Conservation (phyloP, 345 rosid species). For the Populus alba region DNA sequence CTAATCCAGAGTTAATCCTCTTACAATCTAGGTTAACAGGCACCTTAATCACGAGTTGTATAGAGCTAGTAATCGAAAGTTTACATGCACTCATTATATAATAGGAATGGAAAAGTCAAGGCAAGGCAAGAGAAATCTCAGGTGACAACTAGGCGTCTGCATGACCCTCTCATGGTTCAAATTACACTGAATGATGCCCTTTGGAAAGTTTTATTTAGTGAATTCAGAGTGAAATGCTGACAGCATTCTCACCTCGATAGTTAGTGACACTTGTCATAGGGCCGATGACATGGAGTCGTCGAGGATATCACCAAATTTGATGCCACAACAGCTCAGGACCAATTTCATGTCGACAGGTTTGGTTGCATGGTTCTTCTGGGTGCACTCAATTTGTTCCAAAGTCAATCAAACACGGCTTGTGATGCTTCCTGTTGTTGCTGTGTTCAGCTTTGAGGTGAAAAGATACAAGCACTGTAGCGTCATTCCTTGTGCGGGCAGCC, state of each 20-base stretch:
- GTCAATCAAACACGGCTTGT: constrained; percentile 2
- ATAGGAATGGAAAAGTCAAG: no score
- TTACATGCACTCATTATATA: no score
- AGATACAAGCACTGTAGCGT: not conserved
- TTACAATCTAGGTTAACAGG: no score
- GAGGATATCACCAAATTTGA: not conserved
- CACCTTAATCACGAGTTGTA: no score
- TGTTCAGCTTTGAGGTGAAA: not conserved
- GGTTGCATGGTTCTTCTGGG: not conserved
- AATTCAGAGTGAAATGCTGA: constrained; percentile 10
- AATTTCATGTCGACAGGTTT: not conserved
- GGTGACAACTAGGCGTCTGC: not conserved
- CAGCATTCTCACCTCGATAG: constrained; percentile 10
- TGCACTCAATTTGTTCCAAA: not conserved
- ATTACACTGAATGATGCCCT: not conserved
- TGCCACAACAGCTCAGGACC: not conserved
- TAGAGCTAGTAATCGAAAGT: no score
- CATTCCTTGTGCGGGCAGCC: not conserved
- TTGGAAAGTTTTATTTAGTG: not conserved
- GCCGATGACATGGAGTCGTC: not conserved
- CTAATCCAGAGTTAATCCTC: no score
- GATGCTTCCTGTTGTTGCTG: constrained; percentile 7
- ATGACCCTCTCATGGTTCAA: not conserved
- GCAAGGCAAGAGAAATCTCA: not conserved
- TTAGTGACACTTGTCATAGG: not conserved